Percentiles rank a stretch among this genome's conserved stretches.
These are phyloP conservation scores for Hippophae rhamnoides DNA, from an alignment of 306 rosid species.

Conservation along the genomic window DNA sequence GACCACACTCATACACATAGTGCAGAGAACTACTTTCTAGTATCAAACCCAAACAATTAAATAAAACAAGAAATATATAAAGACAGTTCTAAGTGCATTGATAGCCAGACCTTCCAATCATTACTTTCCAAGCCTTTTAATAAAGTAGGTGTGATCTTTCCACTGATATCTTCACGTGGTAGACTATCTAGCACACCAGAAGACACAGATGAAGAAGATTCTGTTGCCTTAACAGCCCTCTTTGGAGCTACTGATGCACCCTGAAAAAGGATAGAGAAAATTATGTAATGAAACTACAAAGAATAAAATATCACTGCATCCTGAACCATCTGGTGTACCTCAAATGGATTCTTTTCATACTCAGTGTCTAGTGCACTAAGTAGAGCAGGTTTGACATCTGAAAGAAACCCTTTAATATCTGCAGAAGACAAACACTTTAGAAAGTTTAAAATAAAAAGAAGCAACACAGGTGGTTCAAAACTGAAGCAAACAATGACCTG, in stretches of 20 bases:
- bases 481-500: conserved; percentile 51
- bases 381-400: conserved; percentile 96
- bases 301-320: conserved; percentile 3
- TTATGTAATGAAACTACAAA: conserved; percentile 13
- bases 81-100: not conserved
- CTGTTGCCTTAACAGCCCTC: conserved; percentile 50
- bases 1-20: conserved; percentile 15
- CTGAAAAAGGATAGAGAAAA: conserved; percentile 27
- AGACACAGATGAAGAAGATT: conserved; percentile 41
- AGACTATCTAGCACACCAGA: conserved; percentile 72
- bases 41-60: not conserved
- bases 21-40: not conserved
- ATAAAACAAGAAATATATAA: conserved; percentile 6
- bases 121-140: conserved; percentile 87
- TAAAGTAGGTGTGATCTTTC: conserved; percentile 73
- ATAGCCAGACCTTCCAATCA: conserved; percentile 85
- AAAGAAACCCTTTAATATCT: conserved; percentile 92
- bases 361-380: conserved; percentile 89
- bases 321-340: conserved; percentile 38
- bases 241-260: conserved; percentile 74
- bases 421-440: conserved; percentile 26
- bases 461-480: conserved; percentile 8
- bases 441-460: conserved; percentile 7
- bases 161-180: conserved; percentile 98
- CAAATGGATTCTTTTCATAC: conserved; percentile 88